Evolutionary conservation across 352 stramenopile genomes (phyloP), one percentile per base, ranked within the genome.

Genomic region (Pythium graminicola): DNA sequence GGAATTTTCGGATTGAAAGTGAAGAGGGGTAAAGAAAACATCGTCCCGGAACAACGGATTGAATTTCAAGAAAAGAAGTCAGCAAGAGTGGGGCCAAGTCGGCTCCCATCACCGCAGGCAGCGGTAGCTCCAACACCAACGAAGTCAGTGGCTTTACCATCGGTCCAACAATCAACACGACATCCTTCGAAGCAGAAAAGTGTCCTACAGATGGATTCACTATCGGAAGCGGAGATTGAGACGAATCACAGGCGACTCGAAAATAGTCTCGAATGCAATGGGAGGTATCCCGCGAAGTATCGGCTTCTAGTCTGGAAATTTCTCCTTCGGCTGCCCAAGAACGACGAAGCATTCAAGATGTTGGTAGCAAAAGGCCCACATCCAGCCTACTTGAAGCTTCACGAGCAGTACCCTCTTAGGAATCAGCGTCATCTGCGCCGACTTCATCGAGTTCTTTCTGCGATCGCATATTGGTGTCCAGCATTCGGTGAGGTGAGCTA

Each of bases 391-490:
- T 45, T 75, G 22, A 73, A 64, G 3, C 69, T 96, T 8, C 67
- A 81, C 23, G 70, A 86, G n/a, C 61, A 77, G 14, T 96, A 94
- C 46, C 86, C 84, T 8, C 54, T 97, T 14, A 72, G 85, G 39
- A 79, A 93, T 46, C 53, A 63, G 20, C 81, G 83, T 4, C 62
- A 89, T 19, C 84, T 89, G 52, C 73, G 81, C 1, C 84, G 86
- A 19, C 70, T 96, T 1, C 68, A 89, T 35, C 73, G 85, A 14
- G 65, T 95, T 17, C 52, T 95, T 20, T 94, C 78, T 24, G 85
- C 85, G 8, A 74, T 96, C 32, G 81, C 83, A n/a, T 87, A 84
- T 57, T 97, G 88, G 87, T 96, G 85, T 41, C 86, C 89, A 19
- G 81, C 86, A n/a, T 93, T 96, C 49, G 81, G 80, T 26, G 86